These are phyloP conservation scores for Kwoniella sp. DNA, from an alignment of 768 basidiomycete genomes.

Conservation along the genomic window DNA sequence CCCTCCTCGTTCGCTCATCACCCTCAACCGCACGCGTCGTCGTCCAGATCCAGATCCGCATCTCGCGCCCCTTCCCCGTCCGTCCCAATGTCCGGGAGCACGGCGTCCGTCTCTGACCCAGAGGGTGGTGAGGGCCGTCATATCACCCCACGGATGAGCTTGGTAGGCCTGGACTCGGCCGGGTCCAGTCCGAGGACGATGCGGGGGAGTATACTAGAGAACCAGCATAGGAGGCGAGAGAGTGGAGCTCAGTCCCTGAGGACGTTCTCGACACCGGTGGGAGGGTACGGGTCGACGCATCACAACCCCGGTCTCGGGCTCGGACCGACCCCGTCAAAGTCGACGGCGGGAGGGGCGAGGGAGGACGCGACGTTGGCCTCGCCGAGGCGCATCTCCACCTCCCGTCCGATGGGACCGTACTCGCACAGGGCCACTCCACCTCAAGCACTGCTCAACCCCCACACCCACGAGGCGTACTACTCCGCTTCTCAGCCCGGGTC, in stretches of 20 bases:
- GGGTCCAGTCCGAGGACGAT: conserved; percentile 14
- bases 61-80: background rate
- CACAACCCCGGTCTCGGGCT: conserved; percentile 11
- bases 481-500: conserved; percentile 30
- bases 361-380: conserved; percentile 29
- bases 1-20: conserved; percentile 15
- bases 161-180: conserved; percentile 10
- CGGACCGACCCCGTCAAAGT: conserved; percentile 5
- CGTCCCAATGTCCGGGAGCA: conserved; percentile 2
- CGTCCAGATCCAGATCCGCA: background rate
- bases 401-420: background rate
- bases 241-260: conserved; percentile 3
- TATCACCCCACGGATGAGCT: conserved; percentile 4
- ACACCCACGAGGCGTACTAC: conserved; percentile 38
- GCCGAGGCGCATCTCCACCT: conserved; percentile 36
- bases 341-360: conserved; percentile 2
- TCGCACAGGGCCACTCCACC: conserved; percentile 5
- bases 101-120: background rate
- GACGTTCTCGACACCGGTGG: conserved; percentile 10
- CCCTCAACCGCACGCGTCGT: background rate
- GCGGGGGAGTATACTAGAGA: background rate
- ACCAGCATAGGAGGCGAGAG: conserved; percentile 6
- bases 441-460: conserved; percentile 16
- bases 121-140: background rate
- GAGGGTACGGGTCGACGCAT: conserved; percentile 19